Evolutionary conservation across 2,329 filamentous ascomycete genomes (phyloP).

Genomic region (Escovopsis weberi): DNA sequence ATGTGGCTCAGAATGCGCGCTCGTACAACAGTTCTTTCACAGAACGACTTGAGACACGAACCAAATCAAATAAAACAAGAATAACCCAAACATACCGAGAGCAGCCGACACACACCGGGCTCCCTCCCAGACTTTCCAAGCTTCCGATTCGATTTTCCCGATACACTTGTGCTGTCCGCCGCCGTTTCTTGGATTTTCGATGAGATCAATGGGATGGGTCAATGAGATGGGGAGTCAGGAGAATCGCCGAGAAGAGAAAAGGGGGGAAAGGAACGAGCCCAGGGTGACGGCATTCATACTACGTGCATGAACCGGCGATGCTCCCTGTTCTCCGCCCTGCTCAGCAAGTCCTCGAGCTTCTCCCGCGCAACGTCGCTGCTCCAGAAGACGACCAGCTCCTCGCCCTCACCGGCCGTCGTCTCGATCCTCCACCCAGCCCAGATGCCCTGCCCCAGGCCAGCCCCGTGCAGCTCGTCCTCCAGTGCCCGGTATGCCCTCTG

Average conservation of each 20-base stretch:
- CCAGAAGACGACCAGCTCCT: constrained; percentile 27
- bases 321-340: constrained; percentile 8
- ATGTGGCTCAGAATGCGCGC: constrained; percentile 24
- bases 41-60: constrained; percentile 21
- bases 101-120: too few species aligned
- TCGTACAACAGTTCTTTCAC: constrained; percentile 21
- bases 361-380: constrained; percentile 22
- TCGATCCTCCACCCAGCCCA: constrained; percentile 30
- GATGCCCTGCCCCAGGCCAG: constrained; percentile 17
- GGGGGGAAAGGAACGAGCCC: neutral
- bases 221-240: neutral
- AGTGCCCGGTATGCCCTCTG: constrained; percentile 18
- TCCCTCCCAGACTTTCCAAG: too few species aligned
- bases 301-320: constrained; percentile 13
- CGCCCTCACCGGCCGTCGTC: constrained; percentile 14
- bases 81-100: neutral
- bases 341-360: constrained; percentile 15
- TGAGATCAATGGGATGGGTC: too few species aligned
- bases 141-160: neutral
- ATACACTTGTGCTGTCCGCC: neutral
- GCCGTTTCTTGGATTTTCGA: neutral
- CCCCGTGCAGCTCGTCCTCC: constrained; percentile 16
- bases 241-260: too few species aligned
- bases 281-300: constrained; percentile 5
- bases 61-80: constrained; percentile 1